Percentiles rank a stretch among this genome's conserved stretches.
phyloP scores from a whole-genome alignment of 2,329 filamentous ascomycete genomes.

The Fusarium sp. region DNA sequence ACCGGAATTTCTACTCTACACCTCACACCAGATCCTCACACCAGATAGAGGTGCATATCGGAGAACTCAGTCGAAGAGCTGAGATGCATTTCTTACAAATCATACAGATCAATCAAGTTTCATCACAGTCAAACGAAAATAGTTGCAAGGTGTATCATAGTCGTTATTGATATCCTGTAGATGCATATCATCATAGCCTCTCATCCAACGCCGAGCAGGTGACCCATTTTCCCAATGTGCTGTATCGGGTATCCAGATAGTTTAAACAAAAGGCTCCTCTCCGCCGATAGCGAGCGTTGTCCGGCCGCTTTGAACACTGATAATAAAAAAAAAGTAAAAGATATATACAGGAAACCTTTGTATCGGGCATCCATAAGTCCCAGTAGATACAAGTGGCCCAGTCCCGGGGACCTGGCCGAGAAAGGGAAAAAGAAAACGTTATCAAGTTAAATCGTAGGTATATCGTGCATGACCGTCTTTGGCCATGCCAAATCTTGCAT shows the following conservation, averaged over 20 bases:
- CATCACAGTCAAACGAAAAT: background rate
- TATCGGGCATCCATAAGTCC: slow-evolving; percentile 13
- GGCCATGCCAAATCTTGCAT: slow-evolving; percentile 28
- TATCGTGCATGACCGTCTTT: slow-evolving; percentile 31
- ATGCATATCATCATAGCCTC: slow-evolving; percentile 40
- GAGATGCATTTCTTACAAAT: slow-evolving; percentile 3
- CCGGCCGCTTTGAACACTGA: slow-evolving; percentile 41
- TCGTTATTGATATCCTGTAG: slow-evolving; percentile 42
- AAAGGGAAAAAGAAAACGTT: slow-evolving; percentile 27
- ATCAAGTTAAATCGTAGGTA: slow-evolving; percentile 29
- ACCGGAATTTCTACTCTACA: background rate
- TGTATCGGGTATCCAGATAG: slow-evolving; percentile 48
- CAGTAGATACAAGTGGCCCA: slow-evolving; percentile 36
- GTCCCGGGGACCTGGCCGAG: slow-evolving; percentile 28
- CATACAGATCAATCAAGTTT: background rate
- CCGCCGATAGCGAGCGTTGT: slow-evolving; percentile 38
- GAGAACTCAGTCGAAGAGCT: background rate
- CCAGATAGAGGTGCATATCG: background rate
- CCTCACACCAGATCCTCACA: background rate
- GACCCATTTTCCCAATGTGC: slow-evolving; percentile 42
- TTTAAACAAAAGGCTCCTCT: slow-evolving; percentile 34
- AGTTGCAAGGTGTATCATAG: slow-evolving; percentile 12
- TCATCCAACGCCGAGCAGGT: slow-evolving; percentile 43
- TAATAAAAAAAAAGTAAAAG: slow-evolving; percentile 17
- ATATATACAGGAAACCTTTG: slow-evolving; percentile 38